Evolutionary conservation across 768 basidiomycete genomes (phyloP), one percentile per base, ranked within the genome.

Genomic region (Hypholoma fasciculare): DNA sequence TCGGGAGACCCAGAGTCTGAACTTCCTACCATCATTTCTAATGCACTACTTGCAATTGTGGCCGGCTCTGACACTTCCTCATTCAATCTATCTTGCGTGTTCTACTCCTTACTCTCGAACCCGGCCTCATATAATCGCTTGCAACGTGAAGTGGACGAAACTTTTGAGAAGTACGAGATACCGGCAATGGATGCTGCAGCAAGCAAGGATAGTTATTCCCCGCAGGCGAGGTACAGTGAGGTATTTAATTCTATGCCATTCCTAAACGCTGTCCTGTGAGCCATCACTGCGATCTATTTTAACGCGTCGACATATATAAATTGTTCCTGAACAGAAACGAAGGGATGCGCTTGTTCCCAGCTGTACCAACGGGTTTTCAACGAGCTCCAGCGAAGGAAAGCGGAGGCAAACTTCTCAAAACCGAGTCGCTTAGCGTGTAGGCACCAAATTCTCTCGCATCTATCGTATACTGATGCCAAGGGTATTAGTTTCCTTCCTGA

Each of bases 231-330:
- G 43, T 56, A 54, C 19, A 42, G 37, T 1, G 62, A 65, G 2
- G 63, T 65, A 26, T 69, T 69, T 46, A 61, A 65, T n/a, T 50
- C 58, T 14, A 30, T 72, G 38, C 52, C 58, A 40, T 71, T 70
- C 50, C 54, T 75, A 49, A 75, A 74, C 44, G 73, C 68, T 19
- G 70, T 70, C 34, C 67, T 76, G 75, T 76, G 58, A 43, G 73
- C 23, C 30, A 30, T 20, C 44, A n/a, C 42, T 30, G n/a, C n/a
- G n/a, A n/a, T 40, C 34, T 49, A 17, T 17, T n/a, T 27, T 30
- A 36, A 36, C n/a, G n/a, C 52, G 9, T 26, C 17, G 11, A 8
- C 14, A 42, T 19, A 19, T n/a, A 40, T 7, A 14, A 26, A 27
- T 7, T 44, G 0, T 4, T 8, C 11, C 4, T n/a, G 27, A 52